Conservation (phyloP, 1,139 yeast species). For the Yamadazyma friedrichii region DNA sequence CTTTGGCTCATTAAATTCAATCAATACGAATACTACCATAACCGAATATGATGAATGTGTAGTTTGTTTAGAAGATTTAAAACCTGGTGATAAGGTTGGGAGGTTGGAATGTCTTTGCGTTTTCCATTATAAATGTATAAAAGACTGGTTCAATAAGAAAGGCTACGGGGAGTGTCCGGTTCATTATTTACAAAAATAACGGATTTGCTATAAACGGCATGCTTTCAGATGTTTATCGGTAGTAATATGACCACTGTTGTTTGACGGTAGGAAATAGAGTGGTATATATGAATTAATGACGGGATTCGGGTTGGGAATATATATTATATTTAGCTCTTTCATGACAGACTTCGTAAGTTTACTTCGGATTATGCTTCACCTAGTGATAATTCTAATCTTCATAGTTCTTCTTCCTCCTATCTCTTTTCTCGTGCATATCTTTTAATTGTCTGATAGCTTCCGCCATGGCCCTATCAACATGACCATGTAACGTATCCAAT, state of each 20-base stretch:
- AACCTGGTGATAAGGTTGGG: constrained; percentile 86
- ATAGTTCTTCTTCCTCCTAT: constrained; percentile 22
- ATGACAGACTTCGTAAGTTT: too few species aligned
- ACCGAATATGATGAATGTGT: constrained; percentile 68
- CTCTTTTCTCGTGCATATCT: constrained; percentile 56
- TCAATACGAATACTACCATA: constrained; percentile 16
- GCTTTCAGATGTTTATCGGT: too few species aligned
- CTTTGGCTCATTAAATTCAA: constrained; percentile 26
- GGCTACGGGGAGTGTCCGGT: constrained; percentile 88
- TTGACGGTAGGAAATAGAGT: too few species aligned
- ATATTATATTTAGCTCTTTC: too few species aligned
- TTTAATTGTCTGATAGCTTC: constrained; percentile 86
- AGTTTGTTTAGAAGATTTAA: constrained; percentile 85
- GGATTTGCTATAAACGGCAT: too few species aligned
- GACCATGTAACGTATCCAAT: constrained; percentile 74
- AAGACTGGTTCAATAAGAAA: constrained; percentile 84
- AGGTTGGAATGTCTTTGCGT: constrained; percentile 92
- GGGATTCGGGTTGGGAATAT: too few species aligned
- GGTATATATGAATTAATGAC: too few species aligned
- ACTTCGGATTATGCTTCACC: too few species aligned
- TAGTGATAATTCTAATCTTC: constrained; percentile 22
- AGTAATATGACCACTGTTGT: too few species aligned
- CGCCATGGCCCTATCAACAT: constrained; percentile 89
- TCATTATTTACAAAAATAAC: constrained; percentile 36
- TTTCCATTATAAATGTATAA: constrained; percentile 86